Percentiles rank a stretch among this genome's conserved stretches.
phyloP scores from a whole-genome alignment of 805 yeast species.

The Yarrowia phangngaensis region DNA sequence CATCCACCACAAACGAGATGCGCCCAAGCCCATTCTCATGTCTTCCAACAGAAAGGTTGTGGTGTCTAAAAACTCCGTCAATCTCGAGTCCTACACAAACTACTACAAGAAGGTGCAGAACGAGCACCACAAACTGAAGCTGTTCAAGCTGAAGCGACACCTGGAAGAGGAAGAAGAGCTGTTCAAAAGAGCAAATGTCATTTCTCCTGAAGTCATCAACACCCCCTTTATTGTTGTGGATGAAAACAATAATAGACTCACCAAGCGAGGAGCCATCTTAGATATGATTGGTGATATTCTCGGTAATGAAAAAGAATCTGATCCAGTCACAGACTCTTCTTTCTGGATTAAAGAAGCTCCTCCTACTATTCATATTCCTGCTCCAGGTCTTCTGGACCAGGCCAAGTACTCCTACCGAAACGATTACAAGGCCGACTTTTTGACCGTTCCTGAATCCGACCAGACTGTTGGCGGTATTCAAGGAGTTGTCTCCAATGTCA shows the following conservation, averaged over 20 bases:
- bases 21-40: constrained; percentile 20
- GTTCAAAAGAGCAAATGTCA: constrained; percentile 9
- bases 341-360: constrained; percentile 22
- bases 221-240: constrained; percentile 19
- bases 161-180: constrained; percentile 18
- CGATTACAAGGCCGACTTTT: constrained; percentile 24
- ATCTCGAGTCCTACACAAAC: constrained; percentile 25
- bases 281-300: constrained; percentile 20
- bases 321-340: background rate
- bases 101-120: constrained; percentile 25
- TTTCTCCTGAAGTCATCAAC: background rate
- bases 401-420: constrained; percentile 24
- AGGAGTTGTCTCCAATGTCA: constrained; percentile 17
- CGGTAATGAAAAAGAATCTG: constrained; percentile 10
- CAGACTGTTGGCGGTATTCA: constrained; percentile 22
- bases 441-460: constrained; percentile 21
- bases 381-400: constrained; percentile 24
- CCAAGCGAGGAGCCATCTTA: constrained; percentile 24
- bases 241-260: constrained; percentile 20
- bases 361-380: constrained; percentile 10
- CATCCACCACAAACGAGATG: constrained; percentile 2
- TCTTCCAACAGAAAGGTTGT: constrained; percentile 21
- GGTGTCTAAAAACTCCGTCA: constrained; percentile 16
- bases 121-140: constrained; percentile 25
- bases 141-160: constrained; percentile 25